phyloP scores from a whole-genome alignment of 1,284 basidiomycete species.

The Tausonia pullulans region DNA sequence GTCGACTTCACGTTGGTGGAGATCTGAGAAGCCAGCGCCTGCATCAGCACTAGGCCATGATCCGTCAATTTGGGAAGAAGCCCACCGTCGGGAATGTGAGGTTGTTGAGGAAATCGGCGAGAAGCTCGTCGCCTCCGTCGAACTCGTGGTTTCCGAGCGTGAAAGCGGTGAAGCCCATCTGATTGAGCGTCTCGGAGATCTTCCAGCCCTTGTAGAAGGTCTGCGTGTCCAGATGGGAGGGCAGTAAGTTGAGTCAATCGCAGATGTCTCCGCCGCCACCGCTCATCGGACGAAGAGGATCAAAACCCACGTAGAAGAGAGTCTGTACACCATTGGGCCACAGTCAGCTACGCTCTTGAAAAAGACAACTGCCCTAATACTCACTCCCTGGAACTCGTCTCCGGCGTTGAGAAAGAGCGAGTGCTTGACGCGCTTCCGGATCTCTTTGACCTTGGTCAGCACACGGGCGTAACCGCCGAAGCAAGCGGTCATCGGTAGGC shows the following conservation, averaged over 20 bases:
- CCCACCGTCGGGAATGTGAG: slow-evolving; percentile 37
- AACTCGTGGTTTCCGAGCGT: slow-evolving; percentile 30
- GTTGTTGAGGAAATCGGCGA: slow-evolving; percentile 26
- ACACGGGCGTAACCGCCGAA: slow-evolving; percentile 38
- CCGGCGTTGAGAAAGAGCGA: slow-evolving; percentile 35
- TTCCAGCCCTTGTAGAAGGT: slow-evolving; percentile 18
- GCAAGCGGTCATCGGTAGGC: slow-evolving; percentile 24
- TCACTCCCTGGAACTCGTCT: slow-evolving; percentile 34
- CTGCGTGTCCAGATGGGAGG: not conserved
- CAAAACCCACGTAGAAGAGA: not conserved
- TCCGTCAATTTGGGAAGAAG: not conserved
- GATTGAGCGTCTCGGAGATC: slow-evolving; percentile 36
- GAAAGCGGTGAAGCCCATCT: slow-evolving; percentile 36
- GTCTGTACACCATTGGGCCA: not conserved
- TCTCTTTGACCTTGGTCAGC: slow-evolving; percentile 32
- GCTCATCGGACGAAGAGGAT: not conserved
- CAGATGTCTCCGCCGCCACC: no score
- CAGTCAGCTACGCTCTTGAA: not conserved
- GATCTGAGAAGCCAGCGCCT: not conserved
- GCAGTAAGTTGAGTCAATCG: not conserved
- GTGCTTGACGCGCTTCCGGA: slow-evolving; percentile 24
- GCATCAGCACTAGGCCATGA: no score
- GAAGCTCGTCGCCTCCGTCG: slow-evolving; percentile 33
- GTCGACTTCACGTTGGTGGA: slow-evolving; percentile 27
- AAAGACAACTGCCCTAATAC: not conserved